Evolutionary conservation across 164 flowering plant genomes (phyloP).

Genomic region (Magnolia kwangsiensis): DNA sequence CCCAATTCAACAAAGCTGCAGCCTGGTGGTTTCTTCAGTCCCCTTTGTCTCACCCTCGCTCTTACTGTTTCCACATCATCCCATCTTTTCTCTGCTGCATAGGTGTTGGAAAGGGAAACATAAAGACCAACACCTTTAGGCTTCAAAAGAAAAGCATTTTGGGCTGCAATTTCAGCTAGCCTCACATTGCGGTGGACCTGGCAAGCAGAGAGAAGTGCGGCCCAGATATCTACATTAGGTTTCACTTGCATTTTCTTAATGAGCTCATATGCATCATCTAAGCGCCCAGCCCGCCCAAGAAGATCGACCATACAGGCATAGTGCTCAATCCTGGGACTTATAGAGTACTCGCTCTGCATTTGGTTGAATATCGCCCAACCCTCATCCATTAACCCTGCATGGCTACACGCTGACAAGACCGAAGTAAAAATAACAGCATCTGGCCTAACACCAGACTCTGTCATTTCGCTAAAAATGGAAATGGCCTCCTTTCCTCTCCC

Average conservation of each 20-base stretch:
- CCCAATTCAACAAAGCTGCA: conserved; percentile 42
- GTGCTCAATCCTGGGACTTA: conserved; percentile 33
- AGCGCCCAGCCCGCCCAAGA: conserved; percentile 42
- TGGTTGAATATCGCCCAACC: conserved; percentile 32
- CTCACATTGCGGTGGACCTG: conserved; percentile 32
- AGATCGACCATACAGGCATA: conserved; percentile 49
- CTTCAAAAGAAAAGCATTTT: conserved; percentile 28
- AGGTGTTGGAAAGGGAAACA: conserved; percentile 38
- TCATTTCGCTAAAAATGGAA: conserved; percentile 29
- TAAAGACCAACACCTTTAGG: conserved; percentile 33
- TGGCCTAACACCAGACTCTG: conserved; percentile 25
- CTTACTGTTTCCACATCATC: conserved; percentile 42
- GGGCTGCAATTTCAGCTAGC: conserved; percentile 41
- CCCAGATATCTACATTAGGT: conserved; percentile 41
- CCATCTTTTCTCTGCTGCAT: conserved; percentile 44
- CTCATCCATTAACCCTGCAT: conserved; percentile 42
- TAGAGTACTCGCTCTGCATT: conserved; percentile 25
- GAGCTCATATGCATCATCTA: conserved; percentile 40
- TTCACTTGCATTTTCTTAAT: conserved; percentile 30
- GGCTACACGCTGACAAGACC: conserved; percentile 51
- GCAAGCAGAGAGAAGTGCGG: conserved; percentile 44
- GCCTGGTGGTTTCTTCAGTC: conserved; percentile 37
- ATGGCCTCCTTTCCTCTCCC: conserved; percentile 43
- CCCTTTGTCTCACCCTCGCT: conserved; percentile 22
- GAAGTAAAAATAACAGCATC: conserved; percentile 43